A percentile compares a stretch with the other conserved stretches of the same genome.
Conservation (phyloP, 768 basidiomycete species). For the Phlebiopsis gigantea region DNA sequence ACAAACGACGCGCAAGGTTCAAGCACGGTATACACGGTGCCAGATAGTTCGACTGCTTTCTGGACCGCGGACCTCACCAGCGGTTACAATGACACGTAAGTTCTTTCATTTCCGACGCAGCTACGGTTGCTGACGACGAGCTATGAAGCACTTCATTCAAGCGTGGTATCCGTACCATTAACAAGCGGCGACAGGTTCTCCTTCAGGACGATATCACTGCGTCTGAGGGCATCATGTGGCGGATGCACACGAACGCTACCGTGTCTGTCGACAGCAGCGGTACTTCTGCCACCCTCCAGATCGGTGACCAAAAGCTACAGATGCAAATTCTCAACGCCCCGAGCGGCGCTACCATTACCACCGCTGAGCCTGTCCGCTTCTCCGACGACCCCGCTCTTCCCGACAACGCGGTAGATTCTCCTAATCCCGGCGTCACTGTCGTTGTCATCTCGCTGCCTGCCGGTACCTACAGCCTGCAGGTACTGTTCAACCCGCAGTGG, state of each 20-base stretch:
- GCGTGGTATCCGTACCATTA: constrained; percentile 82
- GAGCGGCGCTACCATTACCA: constrained; percentile 58
- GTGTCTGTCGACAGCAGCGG: constrained; percentile 46
- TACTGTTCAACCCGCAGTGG: constrained; percentile 96
- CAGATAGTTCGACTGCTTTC: constrained; percentile 70
- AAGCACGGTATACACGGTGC: constrained; percentile 68
- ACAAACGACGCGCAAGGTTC: constrained; percentile 63
- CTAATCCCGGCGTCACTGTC: constrained; percentile 76
- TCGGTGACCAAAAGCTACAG: constrained; percentile 63
- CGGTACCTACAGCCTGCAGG: constrained; percentile 73
- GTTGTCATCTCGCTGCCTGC: constrained; percentile 62
- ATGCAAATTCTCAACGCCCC: constrained; percentile 67
- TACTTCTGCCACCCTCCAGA: constrained; percentile 66
- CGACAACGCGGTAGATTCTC: constrained; percentile 53
- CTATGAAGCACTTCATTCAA: constrained; percentile 55
- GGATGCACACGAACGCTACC: constrained; percentile 95
- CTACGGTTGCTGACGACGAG: constrained; percentile 14
- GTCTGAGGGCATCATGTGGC: constrained; percentile 66
- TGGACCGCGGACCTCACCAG: constrained; percentile 73
- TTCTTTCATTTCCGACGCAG: background rate
- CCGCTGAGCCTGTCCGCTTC: constrained; percentile 49
- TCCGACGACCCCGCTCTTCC: constrained; percentile 55
- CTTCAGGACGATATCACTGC: constrained; percentile 87
- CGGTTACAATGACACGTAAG: constrained; percentile 74
- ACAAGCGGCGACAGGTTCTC: constrained; percentile 81